Evolutionary conservation across 202 grass and related monocot genomes (phyloP).

Genomic region (Zizania palustris): DNA sequence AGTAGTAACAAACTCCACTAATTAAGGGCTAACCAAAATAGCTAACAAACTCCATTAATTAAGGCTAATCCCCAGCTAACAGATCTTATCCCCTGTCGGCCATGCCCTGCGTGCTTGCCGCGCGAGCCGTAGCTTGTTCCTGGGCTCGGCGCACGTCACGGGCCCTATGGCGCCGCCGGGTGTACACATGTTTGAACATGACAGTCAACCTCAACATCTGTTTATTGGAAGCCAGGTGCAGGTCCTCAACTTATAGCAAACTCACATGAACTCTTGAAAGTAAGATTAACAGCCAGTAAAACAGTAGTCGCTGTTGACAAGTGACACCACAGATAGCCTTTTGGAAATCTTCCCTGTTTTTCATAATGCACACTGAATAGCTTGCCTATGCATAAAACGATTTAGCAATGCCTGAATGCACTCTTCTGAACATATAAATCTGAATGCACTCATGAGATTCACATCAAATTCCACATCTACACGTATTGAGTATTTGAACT

Average conservation of each 20-base stretch:
- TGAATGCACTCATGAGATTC: too few relatives aligned
- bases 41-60: too few relatives aligned
- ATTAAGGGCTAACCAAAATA: too few relatives aligned
- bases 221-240: not conserved
- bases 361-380: not conserved
- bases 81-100: too few relatives aligned
- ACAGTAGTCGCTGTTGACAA: not conserved
- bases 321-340: not conserved
- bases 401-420: not conserved
- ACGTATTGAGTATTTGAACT: slow-evolving; percentile 10
- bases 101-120: too few relatives aligned
- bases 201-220: not conserved
- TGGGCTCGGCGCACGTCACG: too few relatives aligned
- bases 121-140: too few relatives aligned
- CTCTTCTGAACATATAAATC: slow-evolving; percentile 4
- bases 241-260: slow-evolving; percentile 2
- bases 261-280: not conserved
- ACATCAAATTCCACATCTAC: not conserved
- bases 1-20: too few relatives aligned
- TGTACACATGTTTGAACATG: too few relatives aligned
- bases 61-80: too few relatives aligned
- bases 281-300: not conserved
- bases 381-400: not conserved
- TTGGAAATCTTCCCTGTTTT: not conserved
- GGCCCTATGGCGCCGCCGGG: too few relatives aligned